Percentiles rank a stretch among this genome's conserved stretches.
Conservation (phyloP, 139 green algal genomes). For the Medakamo hakoo region DNA sequence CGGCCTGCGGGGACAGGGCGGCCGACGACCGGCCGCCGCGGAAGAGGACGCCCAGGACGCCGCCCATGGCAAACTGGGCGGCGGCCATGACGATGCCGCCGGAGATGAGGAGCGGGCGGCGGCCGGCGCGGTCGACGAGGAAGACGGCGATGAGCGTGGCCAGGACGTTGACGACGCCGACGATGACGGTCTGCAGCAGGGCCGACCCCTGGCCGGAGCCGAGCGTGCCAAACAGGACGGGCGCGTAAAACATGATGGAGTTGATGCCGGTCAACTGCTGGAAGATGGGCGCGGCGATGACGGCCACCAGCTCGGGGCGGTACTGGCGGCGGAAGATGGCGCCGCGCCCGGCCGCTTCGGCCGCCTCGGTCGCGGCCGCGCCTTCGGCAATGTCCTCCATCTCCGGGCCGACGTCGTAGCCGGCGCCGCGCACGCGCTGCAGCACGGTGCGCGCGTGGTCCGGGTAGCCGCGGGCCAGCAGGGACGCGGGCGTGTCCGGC, state of each 20-base stretch:
- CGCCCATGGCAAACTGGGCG: conserved; percentile 17
- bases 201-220: conserved; percentile 14
- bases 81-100: conserved; percentile 42
- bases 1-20: conserved; percentile 8
- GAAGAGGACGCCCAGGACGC: conserved; percentile 17
- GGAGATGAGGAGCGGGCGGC: conserved; percentile 33
- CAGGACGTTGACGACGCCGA: conserved; percentile 29
- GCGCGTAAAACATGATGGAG: conserved; percentile 39
- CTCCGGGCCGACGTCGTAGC: conserved; percentile 16
- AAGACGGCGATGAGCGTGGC: conserved; percentile 39
- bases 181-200: conserved; percentile 37
- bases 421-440: conserved; percentile 26
- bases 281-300: conserved; percentile 28
- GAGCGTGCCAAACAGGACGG: conserved; percentile 28
- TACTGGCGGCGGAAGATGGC: conserved; percentile 20
- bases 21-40: conserved; percentile 2
- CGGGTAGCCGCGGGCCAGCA: conserved; percentile 38
- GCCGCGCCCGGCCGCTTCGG: background rate
- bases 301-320: conserved; percentile 32
- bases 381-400: background rate
- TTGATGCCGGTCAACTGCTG: conserved; percentile 35
- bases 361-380: background rate
- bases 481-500: conserved; percentile 57
- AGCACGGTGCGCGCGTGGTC: conserved; percentile 31
- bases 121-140: conserved; percentile 31